phyloP scores from a whole-genome alignment of 2,329 filamentous ascomycete species.

The Pestalotiopsis sp. region DNA sequence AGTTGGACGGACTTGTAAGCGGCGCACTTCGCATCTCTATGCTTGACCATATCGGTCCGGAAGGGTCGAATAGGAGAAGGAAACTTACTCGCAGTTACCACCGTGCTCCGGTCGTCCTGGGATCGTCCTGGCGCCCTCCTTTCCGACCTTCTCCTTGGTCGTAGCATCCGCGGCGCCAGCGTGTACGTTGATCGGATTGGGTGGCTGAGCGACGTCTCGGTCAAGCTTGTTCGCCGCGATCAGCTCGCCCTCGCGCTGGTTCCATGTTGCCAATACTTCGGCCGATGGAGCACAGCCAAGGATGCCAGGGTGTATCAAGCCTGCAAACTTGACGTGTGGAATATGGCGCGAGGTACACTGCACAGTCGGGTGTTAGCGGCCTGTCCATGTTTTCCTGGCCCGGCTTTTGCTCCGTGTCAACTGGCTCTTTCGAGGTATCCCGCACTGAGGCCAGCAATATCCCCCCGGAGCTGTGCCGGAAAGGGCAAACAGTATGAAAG shows the following conservation, averaged over 20 bases:
- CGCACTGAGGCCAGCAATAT: too few species aligned
- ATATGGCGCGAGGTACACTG: constrained; percentile 81
- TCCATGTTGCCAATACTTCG: constrained; percentile 81
- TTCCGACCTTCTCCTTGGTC: constrained; percentile 68
- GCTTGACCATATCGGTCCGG: neutral
- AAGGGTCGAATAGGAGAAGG: neutral
- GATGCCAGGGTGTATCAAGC: constrained; percentile 90
- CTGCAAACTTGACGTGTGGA: constrained; percentile 83
- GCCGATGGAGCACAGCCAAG: constrained; percentile 84
- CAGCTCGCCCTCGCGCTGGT: constrained; percentile 78
- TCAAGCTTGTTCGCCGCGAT: constrained; percentile 69
- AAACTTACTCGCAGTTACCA: constrained; percentile 73
- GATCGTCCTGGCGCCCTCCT: constrained; percentile 82
- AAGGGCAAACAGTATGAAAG: neutral
- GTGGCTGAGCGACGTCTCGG: constrained; percentile 77
- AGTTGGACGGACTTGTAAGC: neutral
- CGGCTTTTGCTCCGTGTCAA: constrained; percentile 59
- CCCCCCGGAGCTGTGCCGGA: too few species aligned
- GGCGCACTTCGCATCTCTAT: constrained; percentile 17
- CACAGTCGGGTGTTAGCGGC: constrained; percentile 39
- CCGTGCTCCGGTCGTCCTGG: constrained; percentile 85
- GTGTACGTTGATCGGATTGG: constrained; percentile 71
- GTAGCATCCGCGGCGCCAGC: constrained; percentile 65
- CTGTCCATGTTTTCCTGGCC: constrained; percentile 78
- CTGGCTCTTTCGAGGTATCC: too few species aligned